Evolutionary conservation across 306 rosid species (phyloP), one percentile per base, ranked within the genome.

Genomic region (Castanea sativa): DNA sequence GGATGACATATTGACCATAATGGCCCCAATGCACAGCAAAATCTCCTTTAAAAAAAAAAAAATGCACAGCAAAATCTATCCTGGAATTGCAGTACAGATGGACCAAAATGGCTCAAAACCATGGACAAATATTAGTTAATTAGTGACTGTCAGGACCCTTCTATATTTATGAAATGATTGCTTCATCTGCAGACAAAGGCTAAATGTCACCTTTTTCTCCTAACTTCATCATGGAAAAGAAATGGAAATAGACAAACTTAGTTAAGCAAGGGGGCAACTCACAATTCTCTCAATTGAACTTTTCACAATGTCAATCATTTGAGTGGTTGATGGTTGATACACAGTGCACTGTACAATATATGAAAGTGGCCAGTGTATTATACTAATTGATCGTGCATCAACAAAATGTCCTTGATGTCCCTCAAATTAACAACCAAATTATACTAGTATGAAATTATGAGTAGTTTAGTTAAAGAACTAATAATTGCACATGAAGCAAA

Each of bases 401-500:
- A 49, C 53, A 12, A 2, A 45, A 11, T 11, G 15, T 49, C 53
- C 53, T 10, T 49, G 5, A 49, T 49, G 65, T 23, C 30, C 25
- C 65, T 5, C 65, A 58, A 58, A 25, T 4, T 23, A 59, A 21
- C 65, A 59, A 11, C 18, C 32, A 60, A 29, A 60, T 25, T 9
- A 60, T 4, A 29, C 41, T 25, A 5, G 69, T 27, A 27, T 14
- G 6, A 49, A 49, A 49, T 27, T 63, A 29, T 27, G 69, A 63
- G 18, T 13, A 10, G 14, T 60, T 23, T 19, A 19, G 23, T 35
- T 5, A 73, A 67, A 21, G n/a, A 32, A 52, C 12, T 25, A 18
- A 3, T 19, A 52, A 60, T 60, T 74, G 51, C 67, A 82, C 35
- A 74, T 30, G 38, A 76, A 71, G 63, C 83, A 60, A 71, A 55